Percentiles rank a stretch among this genome's conserved stretches.
These are phyloP conservation scores for Botrytis fragariae DNA, from an alignment of 2,329 filamentous ascomycete genomes.

Conservation along the genomic window DNA sequence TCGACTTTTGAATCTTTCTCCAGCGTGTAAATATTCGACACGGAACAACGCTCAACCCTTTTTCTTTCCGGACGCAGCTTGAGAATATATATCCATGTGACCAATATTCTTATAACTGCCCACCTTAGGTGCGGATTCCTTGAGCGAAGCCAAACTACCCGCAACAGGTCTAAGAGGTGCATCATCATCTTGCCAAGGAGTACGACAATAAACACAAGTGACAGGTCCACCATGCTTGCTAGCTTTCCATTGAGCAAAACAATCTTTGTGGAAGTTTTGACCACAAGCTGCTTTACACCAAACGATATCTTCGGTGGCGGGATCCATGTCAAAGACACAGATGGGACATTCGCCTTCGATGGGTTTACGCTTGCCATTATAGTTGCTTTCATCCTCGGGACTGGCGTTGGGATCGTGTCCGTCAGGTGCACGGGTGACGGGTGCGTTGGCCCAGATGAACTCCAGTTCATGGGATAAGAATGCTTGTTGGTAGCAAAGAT, in stretches of 20 bases:
- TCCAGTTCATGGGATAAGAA: constrained; percentile 26
- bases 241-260: constrained; percentile 53
- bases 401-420: constrained; percentile 15
- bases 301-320: constrained; percentile 45
- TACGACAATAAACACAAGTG: constrained; percentile 62
- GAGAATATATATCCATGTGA: constrained; percentile 23
- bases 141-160: constrained; percentile 24
- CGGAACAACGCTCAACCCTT: neutral
- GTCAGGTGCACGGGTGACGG: constrained; percentile 24
- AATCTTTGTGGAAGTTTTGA: constrained; percentile 53
- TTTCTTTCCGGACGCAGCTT: neutral
- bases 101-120: constrained; percentile 27
- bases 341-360: constrained; percentile 29
- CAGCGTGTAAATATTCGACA: neutral
- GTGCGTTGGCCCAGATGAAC: constrained; percentile 27
- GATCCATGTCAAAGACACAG: constrained; percentile 28
- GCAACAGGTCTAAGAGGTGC: neutral
- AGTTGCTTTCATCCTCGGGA: constrained; percentile 18
- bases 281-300: constrained; percentile 59
- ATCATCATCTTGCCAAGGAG: constrained; percentile 50
- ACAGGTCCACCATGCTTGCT: constrained; percentile 45
- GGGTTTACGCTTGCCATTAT: constrained; percentile 27
- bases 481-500: constrained; percentile 27
- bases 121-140: constrained; percentile 25
- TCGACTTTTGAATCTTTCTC: neutral